These are phyloP conservation scores for Lepidium campestre DNA, from an alignment of 441 rosid genomes.

Conservation along the genomic window DNA sequence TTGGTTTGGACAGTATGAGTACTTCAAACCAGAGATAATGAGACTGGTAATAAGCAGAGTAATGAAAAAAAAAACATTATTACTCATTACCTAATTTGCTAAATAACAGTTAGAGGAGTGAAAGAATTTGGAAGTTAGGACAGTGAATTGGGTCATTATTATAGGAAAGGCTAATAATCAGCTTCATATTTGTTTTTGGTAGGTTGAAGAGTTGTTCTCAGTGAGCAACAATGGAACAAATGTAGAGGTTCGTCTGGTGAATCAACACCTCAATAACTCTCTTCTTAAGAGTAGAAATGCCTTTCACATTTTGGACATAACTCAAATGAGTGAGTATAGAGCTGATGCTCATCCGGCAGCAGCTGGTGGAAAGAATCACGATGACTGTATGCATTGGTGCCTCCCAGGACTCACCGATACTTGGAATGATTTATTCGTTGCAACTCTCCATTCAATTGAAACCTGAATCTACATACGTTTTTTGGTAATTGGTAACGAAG, in stretches of 20 bases:
- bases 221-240: conserved; percentile 66
- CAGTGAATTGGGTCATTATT: background rate
- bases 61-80: background rate
- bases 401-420: conserved; percentile 82
- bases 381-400: conserved; percentile 99
- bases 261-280: conserved; percentile 52
- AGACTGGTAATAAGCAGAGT: background rate
- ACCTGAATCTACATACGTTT: background rate
- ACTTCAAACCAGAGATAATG: background rate
- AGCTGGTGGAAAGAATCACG: conserved; percentile 81
- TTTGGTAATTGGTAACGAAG: background rate
- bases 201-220: conserved; percentile 76
- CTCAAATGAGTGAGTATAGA: conserved; percentile 80
- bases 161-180: background rate
- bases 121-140: background rate
- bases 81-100: background rate
- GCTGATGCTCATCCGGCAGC: conserved; percentile 87
- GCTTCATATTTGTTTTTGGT: background rate
- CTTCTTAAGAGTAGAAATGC: conserved; percentile 41
- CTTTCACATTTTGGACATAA: conserved; percentile 65
- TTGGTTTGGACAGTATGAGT: background rate
- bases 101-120: background rate
- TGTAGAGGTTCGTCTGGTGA: conserved; percentile 65
- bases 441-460: conserved; percentile 30
- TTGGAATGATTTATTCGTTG: conserved; percentile 69